Conservation (phyloP, 2,329 filamentous ascomycete genomes). For the Emmonsia crescens region DNA sequence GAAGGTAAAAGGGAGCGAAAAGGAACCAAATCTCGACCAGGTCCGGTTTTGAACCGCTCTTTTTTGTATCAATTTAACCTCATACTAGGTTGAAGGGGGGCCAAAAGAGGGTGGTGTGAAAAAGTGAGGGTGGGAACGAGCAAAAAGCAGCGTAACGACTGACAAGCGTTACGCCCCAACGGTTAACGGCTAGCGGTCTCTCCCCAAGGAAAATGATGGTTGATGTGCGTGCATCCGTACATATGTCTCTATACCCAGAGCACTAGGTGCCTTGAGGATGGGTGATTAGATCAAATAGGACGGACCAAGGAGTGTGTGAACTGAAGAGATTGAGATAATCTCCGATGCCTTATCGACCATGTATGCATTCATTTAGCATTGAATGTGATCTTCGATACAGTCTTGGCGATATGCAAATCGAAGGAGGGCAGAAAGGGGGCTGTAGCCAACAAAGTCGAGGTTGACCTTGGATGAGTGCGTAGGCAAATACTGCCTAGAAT, state of each 20-base stretch:
- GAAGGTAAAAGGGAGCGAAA: not conserved
- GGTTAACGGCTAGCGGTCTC: not conserved
- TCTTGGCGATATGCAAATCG: not conserved
- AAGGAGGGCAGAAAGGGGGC: not conserved
- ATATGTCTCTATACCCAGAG: not conserved
- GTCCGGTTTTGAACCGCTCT: not conserved
- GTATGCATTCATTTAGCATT: not conserved
- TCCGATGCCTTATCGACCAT: not conserved
- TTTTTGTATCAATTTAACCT: not conserved
- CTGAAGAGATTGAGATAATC: not conserved
- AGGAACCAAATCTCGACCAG: not conserved
- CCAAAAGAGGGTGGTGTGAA: not conserved
- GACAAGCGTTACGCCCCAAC: not conserved
- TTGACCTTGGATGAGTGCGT: not conserved
- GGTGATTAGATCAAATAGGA: not conserved
- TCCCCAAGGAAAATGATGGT: not conserved
- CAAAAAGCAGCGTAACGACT: not conserved
- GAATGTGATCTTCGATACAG: not conserved
- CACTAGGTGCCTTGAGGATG: not conserved
- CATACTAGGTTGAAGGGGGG: not conserved
- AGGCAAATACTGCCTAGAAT: not conserved
- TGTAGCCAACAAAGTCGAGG: not conserved
- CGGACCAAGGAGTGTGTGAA: not conserved
- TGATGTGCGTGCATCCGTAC: not conserved
- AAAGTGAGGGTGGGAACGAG: not conserved